These are phyloP conservation scores for Candida awuae DNA, from an alignment of 805 yeast species.

Conservation along the genomic window DNA sequence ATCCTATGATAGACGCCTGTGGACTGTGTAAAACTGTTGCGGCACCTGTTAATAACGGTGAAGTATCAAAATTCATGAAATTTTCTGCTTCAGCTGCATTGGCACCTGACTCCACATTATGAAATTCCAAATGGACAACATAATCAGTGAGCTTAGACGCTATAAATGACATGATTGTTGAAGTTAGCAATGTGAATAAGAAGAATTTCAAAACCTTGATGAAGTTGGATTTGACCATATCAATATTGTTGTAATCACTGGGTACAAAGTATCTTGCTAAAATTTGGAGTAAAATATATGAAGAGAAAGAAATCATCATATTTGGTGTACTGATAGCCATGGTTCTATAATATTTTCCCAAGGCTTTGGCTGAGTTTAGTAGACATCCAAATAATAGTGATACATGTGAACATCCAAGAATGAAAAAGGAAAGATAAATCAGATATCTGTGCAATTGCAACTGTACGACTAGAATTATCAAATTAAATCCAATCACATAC, in stretches of 20 bases:
- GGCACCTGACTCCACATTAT: conserved; percentile 18
- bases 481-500: conserved; percentile 58
- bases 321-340: conserved; percentile 80
- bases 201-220: conserved; percentile 19
- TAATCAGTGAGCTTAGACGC: conserved; percentile 26
- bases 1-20: conserved; percentile 18
- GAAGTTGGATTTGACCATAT: conserved; percentile 15
- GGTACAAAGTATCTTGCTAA: conserved; percentile 16
- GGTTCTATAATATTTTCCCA: conserved; percentile 58
- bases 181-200: conserved; percentile 12
- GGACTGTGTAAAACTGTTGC: conserved; percentile 25
- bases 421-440: conserved; percentile 43
- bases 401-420: conserved; percentile 65
- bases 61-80: conserved; percentile 26
- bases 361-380: conserved; percentile 72
- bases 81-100: conserved; percentile 17
- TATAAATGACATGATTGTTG: conserved; percentile 18
- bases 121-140: conserved; percentile 20
- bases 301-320: conserved; percentile 29
- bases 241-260: conserved; percentile 7
- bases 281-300: conserved; percentile 25
- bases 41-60: conserved; percentile 29
- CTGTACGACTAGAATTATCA: conserved; percentile 34
- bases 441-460: conserved; percentile 26
- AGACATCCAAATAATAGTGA: conserved; percentile 60